Evolutionary conservation across 352 stramenopile genomes (phyloP), one percentile per base, ranked within the genome.

Genomic region (Saprolegnia diclina): DNA sequence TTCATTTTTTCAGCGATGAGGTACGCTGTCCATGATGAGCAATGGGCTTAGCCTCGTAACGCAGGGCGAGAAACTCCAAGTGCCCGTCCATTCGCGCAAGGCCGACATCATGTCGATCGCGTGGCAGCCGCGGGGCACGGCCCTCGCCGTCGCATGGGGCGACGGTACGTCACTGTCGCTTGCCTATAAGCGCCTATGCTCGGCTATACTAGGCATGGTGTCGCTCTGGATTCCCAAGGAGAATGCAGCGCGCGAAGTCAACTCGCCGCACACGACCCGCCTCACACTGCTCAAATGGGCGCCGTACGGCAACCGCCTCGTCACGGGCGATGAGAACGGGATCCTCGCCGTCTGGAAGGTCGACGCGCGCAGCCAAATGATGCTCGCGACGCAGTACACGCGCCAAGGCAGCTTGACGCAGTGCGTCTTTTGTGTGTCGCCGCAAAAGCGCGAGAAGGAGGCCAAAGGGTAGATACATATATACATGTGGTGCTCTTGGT

Each of bases 1-100:
- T 97, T n/a, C 80, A 93, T 54, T 95, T 97, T 64, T 97, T 92
- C 73, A 90, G 77, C 0, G 89, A 96, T 77, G 89, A 97, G 76
- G 88, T 92, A 67, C 32, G 61, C 53, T 2, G 21, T n/a, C n/a
- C n/a, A n/a, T n/a, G 14, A 71, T 21, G 56, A 59, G 72, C 67
- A 38, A 56, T 74, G 44, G 65, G 45, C 21, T 57, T 64, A 16
- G 6, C 22, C n/a, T 0, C 26, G 14, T 67, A 24, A 72, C 35
- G 35, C 57, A 87, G 77, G 87, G 87, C 44, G 87, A 94, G 38
- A 92, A 90, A 55, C 72, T 82, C 26, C 78, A 79, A 5, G 66
- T 74, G 1, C 75, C 87, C 13, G 77, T 72, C 54, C 91, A 92
- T 71, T 77, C 80, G 7, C 79, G 87, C 24, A 71, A 65, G 21